Conservation (phyloP, 345 rosid species). For the Zanthoxylum bungeanum region DNA sequence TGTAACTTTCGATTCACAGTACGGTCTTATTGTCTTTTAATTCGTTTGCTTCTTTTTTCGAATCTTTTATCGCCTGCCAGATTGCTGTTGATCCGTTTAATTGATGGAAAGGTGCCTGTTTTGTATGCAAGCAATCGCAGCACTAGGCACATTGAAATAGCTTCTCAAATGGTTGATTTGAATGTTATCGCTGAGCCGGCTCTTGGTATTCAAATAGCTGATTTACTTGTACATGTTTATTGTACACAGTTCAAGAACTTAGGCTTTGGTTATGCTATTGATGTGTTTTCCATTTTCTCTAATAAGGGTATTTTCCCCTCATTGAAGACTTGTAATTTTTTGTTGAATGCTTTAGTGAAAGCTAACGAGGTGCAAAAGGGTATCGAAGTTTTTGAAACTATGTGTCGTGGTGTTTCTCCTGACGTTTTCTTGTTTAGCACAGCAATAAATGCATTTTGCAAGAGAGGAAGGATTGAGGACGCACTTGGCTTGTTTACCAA, state of each 20-base stretch:
- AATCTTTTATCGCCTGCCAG: conserved; percentile 53
- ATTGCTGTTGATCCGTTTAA: conserved; percentile 56
- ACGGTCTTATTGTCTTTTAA: conserved; percentile 62
- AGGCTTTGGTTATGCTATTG: conserved; percentile 49
- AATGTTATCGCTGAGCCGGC: conserved; percentile 26
- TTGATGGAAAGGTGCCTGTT: conserved; percentile 50
- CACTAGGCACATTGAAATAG: conserved; percentile 40
- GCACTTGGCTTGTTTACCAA: conserved; percentile 44
- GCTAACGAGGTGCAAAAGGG: conserved; percentile 51
- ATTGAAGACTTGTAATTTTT: conserved; percentile 50
- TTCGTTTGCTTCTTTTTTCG: conserved; percentile 47
- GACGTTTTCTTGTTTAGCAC: conserved; percentile 74
- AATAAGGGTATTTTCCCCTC: conserved; percentile 58
- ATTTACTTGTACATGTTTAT: conserved; percentile 60
- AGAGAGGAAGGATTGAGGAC: conserved; percentile 51
- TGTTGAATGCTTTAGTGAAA: conserved; percentile 62
- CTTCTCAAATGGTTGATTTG: conserved; percentile 43
- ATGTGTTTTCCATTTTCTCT: conserved; percentile 44
- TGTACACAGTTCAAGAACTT: conserved; percentile 52
- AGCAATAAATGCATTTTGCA: conserved; percentile 57
- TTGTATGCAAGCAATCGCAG: conserved; percentile 10
- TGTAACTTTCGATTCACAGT: conserved; percentile 59
- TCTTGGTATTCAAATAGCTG: conserved; percentile 33
- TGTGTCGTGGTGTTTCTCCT: conserved; percentile 42
- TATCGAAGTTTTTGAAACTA: conserved; percentile 44